Conservation (phyloP, 202 grass and related monocot genomes). For the Panicum virgatum region DNA sequence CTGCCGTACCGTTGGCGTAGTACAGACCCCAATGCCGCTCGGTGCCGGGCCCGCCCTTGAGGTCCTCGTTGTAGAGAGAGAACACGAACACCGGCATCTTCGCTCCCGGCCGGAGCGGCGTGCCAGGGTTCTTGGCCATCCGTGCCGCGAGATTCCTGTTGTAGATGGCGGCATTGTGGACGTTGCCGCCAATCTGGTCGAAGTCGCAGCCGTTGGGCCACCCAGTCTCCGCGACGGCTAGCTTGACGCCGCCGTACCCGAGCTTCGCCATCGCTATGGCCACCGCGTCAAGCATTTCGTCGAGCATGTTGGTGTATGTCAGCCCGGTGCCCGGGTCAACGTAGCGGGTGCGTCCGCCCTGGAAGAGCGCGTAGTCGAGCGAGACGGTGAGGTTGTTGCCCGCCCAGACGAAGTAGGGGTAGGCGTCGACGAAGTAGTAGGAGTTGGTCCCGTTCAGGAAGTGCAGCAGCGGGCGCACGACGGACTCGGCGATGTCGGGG, state of each 20-base stretch:
- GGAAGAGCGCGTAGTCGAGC: constrained; percentile 70
- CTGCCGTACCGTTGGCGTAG: constrained; percentile 48
- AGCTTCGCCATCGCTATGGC: constrained; percentile 60
- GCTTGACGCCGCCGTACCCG: constrained; percentile 59
- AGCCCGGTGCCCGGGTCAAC: constrained; percentile 60
- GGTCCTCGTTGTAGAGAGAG: constrained; percentile 88
- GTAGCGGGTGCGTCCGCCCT: constrained; percentile 28
- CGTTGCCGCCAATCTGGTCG: constrained; percentile 61
- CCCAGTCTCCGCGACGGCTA: constrained; percentile 81
- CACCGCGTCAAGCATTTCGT: constrained; percentile 93
- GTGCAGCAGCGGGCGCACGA: constrained; percentile 67
- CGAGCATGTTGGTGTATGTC: constrained; percentile 77
- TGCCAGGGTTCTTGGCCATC: constrained; percentile 52
- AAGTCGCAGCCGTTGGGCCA: constrained; percentile 79
- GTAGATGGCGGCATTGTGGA: constrained; percentile 61
- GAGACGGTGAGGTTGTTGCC: constrained; percentile 40
- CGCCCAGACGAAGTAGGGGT: constrained; percentile 86
- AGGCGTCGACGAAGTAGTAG: constrained; percentile 86
- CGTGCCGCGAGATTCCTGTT: constrained; percentile 68
- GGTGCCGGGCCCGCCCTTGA: constrained; percentile 66
- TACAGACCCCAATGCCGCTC: constrained; percentile 84
- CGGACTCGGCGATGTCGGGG: constrained; percentile 56
- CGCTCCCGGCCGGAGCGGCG: constrained; percentile 51
- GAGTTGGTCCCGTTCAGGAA: constrained; percentile 71
- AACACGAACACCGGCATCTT: constrained; percentile 83